phyloP scores from a whole-genome alignment of 2,329 filamentous ascomycete species.

The Claviceps paspali region DNA sequence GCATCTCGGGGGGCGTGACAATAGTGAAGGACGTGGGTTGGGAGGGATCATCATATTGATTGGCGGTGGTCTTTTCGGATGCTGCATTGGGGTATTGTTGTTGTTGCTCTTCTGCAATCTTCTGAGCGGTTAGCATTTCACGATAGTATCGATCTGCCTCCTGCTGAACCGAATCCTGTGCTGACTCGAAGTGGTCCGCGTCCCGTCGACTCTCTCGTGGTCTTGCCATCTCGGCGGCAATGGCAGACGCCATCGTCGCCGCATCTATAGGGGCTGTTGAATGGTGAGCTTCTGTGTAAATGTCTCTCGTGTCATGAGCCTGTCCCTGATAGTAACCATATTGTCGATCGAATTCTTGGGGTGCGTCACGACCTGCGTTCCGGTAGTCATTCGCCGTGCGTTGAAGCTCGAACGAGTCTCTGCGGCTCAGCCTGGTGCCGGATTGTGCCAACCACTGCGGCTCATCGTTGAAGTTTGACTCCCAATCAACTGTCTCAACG shows the following conservation, averaged over 20 bases:
- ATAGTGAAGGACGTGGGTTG: constrained; percentile 28
- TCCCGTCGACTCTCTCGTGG: constrained; percentile 18
- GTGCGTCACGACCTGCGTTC: constrained; percentile 9
- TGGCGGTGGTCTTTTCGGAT: constrained; percentile 36
- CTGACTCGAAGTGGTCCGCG: constrained; percentile 13
- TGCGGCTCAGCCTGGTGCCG: constrained; percentile 29
- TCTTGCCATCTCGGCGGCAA: constrained; percentile 26
- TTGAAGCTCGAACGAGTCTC: constrained; percentile 32
- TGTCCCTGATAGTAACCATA: constrained; percentile 21
- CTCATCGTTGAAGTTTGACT: constrained; percentile 31
- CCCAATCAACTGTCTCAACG: constrained; percentile 37
- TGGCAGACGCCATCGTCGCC: constrained; percentile 31
- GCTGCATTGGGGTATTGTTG: constrained; percentile 37
- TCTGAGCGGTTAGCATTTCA: constrained; percentile 36
- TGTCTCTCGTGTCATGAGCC: constrained; percentile 27
- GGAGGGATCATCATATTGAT: constrained; percentile 32
- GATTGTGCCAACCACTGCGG: constrained; percentile 14
- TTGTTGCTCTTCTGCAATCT: constrained; percentile 36
- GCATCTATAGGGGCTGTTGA: constrained; percentile 33
- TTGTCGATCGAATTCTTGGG: constrained; percentile 10
- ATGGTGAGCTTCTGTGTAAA: constrained; percentile 30
- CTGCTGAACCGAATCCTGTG: constrained; percentile 34
- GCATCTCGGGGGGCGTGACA: constrained; percentile 39
- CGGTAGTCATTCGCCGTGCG: constrained; percentile 17
- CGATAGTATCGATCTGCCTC: constrained; percentile 44